Conservation (phyloP, 179 eudicot genomes). For the Carnegiea gigantea region DNA sequence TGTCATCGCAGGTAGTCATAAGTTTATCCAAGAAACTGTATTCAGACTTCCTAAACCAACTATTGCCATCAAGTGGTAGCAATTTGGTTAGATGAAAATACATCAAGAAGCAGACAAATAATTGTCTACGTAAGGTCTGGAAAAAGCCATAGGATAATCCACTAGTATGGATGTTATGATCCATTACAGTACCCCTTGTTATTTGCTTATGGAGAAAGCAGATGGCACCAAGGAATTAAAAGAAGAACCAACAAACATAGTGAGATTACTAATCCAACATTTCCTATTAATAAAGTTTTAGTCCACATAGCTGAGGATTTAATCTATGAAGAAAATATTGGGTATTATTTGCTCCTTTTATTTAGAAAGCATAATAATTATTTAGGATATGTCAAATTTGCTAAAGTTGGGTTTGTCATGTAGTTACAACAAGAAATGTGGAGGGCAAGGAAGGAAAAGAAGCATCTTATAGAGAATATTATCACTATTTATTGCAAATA, state of each 20-base stretch:
- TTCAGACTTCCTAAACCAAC: background rate
- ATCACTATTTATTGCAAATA: too few relatives aligned
- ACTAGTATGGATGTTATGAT: background rate
- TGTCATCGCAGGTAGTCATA: background rate
- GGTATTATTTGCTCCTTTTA: background rate
- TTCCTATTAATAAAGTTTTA: background rate
- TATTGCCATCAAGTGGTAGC: background rate
- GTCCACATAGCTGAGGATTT: background rate
- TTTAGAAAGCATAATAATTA: too few relatives aligned
- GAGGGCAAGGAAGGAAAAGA: too few relatives aligned
- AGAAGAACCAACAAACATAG: background rate
- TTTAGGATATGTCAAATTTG: too few relatives aligned
- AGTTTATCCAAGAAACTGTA: background rate
- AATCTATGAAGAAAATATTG: background rate
- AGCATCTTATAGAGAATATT: too few relatives aligned
- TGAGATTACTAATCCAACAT: background rate
- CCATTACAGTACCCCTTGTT: background rate
- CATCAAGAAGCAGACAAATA: background rate
- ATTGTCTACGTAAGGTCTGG: background rate
- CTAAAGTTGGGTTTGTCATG: too few relatives aligned
- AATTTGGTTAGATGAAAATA: background rate
- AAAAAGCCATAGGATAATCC: background rate
- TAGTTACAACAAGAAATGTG: too few relatives aligned
- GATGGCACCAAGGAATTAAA: background rate
- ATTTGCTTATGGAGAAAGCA: background rate